Evolutionary conservation across 768 basidiomycete species (phyloP).

Genomic region (Tylopilus felleus): DNA sequence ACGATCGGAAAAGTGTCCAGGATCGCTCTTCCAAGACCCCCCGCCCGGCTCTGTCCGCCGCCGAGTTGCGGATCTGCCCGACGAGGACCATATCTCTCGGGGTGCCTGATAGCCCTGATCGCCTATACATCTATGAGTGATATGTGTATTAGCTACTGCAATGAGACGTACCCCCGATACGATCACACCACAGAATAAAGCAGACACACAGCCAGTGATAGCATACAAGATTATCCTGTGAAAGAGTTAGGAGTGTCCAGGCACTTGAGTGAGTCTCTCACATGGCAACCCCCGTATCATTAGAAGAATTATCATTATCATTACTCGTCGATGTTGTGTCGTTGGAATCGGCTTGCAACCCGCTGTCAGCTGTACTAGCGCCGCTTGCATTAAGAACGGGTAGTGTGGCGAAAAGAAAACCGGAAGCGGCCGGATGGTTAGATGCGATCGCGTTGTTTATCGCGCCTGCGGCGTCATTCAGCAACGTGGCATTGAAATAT

Average conservation of each 20-base stretch:
- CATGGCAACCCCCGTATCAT: constrained; percentile 76
- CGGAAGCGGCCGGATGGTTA: constrained; percentile 44
- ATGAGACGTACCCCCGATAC: constrained; percentile 65
- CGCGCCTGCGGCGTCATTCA: constrained; percentile 49
- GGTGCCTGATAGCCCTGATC: constrained; percentile 81
- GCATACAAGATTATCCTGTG: constrained; percentile 75
- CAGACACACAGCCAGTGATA: constrained; percentile 86
- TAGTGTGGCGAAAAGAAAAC: constrained; percentile 71
- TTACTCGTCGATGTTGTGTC: constrained; percentile 11
- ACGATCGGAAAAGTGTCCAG: constrained; percentile 94
- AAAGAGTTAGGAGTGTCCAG: constrained; percentile 9
- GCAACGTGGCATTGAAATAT: constrained; percentile 55
- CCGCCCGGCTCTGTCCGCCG: constrained; percentile 62
- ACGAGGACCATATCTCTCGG: constrained; percentile 88
- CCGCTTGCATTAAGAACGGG: constrained; percentile 60
- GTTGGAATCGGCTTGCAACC: constrained; percentile 17
- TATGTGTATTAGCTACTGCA: background rate
- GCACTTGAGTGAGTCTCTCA: constrained; percentile 30
- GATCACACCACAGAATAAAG: constrained; percentile 81
- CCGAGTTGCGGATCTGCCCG: constrained; percentile 28
- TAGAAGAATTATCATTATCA: constrained; percentile 1
- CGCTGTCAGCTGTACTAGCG: background rate
- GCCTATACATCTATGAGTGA: constrained; percentile 43
- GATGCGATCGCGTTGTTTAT: constrained; percentile 44
- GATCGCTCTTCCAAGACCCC: constrained; percentile 89